These are phyloP conservation scores for Verticillium tricorpus DNA, from an alignment of 2,329 filamentous ascomycete species.

Conservation along the genomic window DNA sequence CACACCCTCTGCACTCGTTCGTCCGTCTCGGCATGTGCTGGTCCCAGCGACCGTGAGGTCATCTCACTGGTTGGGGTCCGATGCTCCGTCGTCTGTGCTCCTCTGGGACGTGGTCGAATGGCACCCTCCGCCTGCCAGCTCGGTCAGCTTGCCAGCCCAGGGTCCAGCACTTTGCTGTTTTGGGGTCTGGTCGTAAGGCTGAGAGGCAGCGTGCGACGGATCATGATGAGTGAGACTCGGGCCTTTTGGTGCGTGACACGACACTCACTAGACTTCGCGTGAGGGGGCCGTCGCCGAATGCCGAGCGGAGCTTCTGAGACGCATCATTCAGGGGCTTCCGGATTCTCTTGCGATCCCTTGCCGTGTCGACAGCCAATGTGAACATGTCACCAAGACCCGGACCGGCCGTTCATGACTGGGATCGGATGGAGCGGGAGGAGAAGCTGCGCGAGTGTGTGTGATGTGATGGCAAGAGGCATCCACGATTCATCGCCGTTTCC, in stretches of 20 bases:
- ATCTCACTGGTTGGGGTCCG: not conserved
- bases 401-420: too few relatives aligned
- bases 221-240: not conserved
- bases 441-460: not conserved
- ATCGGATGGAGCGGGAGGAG: not conserved
- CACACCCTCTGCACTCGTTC: not conserved
- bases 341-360: not conserved
- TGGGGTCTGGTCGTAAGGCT: not conserved
- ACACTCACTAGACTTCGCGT: not conserved
- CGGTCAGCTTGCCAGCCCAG: not conserved
- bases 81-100: not conserved
- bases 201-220: not conserved
- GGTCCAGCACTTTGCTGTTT: not conserved
- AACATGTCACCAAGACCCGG: not conserved
- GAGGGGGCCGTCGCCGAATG: not conserved
- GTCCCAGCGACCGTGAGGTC: not conserved
- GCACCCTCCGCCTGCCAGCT: not conserved
- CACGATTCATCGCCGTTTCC: conserved; percentile 4
- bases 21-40: not conserved
- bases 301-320: not conserved
- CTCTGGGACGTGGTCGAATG: not conserved
- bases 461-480: not conserved
- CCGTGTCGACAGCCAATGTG: not conserved
- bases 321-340: not conserved
- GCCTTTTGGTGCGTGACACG: not conserved